These are phyloP conservation scores for Santalum album DNA, from an alignment of 164 flowering plant genomes.

Conservation along the genomic window DNA sequence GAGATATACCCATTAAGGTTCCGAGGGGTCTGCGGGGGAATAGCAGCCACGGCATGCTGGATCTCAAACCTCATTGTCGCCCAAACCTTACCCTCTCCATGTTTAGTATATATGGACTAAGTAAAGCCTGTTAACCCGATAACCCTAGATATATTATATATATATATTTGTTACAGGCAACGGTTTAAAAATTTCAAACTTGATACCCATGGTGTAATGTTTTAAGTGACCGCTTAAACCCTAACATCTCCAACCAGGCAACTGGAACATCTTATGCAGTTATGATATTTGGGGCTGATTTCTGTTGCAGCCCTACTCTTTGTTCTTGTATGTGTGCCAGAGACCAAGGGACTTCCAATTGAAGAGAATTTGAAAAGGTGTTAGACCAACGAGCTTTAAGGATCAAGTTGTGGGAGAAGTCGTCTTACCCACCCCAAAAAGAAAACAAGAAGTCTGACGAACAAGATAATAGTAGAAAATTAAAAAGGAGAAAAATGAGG, in stretches of 20 bases:
- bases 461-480: too few relatives aligned
- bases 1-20: conserved; percentile 64
- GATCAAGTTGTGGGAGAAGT: conserved; percentile 34
- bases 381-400: conserved; percentile 37
- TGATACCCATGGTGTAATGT: too few relatives aligned
- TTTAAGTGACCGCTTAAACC: conserved; percentile 39
- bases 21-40: conserved; percentile 59
- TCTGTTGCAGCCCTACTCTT: conserved; percentile 37
- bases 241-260: conserved; percentile 39
- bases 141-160: too few relatives aligned
- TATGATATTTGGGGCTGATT: conserved; percentile 33
- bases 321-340: conserved; percentile 48
- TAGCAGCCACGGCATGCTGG: conserved; percentile 62
- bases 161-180: too few relatives aligned
- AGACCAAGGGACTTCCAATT: conserved; percentile 59
- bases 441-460: conserved; percentile 19
- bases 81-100: conserved; percentile 42
- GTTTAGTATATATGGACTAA: too few relatives aligned
- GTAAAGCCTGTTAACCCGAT: too few relatives aligned
- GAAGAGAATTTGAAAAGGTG: conserved; percentile 63
- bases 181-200: too few relatives aligned
- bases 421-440: conserved; percentile 13
- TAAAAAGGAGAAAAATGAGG: too few relatives aligned
- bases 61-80: conserved; percentile 47
- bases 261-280: conserved; percentile 60